Evolutionary conservation across 2,329 filamentous ascomycete species (phyloP), one percentile per base, ranked within the genome.

Genomic region (Aspergillus aculeatus): DNA sequence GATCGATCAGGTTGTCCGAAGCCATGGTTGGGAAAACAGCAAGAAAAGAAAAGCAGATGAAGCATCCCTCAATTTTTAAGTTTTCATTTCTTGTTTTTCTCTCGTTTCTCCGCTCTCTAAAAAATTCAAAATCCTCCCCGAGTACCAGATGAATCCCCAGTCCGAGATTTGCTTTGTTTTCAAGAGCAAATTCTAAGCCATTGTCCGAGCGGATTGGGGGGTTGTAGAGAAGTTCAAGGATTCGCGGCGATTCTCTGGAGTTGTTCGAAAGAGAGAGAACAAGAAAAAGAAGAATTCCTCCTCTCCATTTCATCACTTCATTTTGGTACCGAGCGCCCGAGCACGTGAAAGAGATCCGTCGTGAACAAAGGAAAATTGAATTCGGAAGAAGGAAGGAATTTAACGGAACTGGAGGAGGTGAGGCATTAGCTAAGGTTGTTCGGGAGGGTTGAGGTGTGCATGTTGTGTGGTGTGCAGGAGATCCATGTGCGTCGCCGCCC

Each of bases 381-480:
- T 68, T 67, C 66, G 67, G 65, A 66, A 66, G 63, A 58, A 47
- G 64, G 59, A 62, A 70, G 64, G 62, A 62, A 65, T 66, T 74
- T 74, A 74, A 62, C 72, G 72, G 71, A 70, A 74, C 72, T 74
- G 69, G 61, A 52, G n/a, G 32, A 7, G 23, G 23, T 47, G 32
- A 38, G 5, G 26, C 21, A 12, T 47, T 59, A 19, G 65, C 69
- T 65, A 44, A 47, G 21, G 11, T 50, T 58, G 50, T 57, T 38
- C 51, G 21, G n/a, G 21, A 51, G 16, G 35, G 9, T 26, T 29
- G 16, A 14, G 24, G 16, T 47, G 21, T 21, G 16, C 12, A 16
- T 48, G 44, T 35, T 24, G 26, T 24, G 6, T 55, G n/a, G 14
- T 47, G 14, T 54, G 32, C 29, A 16, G 14, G 9, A 35, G 2